Evolutionary conservation across 805 yeast species (phyloP).

Genomic region (Kockiozyma suomiensis): DNA sequence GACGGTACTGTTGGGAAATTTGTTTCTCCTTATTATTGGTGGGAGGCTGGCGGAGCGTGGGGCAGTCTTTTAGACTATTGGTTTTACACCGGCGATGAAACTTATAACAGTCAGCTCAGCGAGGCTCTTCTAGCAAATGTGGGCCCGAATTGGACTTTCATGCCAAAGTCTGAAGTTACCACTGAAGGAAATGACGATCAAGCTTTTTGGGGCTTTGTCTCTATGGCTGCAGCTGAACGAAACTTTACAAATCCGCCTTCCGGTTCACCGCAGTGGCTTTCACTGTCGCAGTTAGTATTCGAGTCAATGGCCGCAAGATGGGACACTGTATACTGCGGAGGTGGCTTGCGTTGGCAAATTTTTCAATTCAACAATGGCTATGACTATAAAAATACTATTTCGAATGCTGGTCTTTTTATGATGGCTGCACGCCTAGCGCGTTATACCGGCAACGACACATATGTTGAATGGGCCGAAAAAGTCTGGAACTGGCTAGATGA

Average conservation of each 20-base stretch:
- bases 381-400: conserved; percentile 85
- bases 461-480: conserved; percentile 68
- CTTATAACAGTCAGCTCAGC: conserved; percentile 61
- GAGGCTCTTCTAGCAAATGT: conserved; percentile 72
- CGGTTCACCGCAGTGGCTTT: conserved; percentile 73
- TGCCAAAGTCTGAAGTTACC: conserved; percentile 84
- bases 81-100: conserved; percentile 66
- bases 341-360: conserved; percentile 97
- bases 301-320: conserved; percentile 89
- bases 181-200: conserved; percentile 99
- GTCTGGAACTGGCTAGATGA: conserved; percentile 74
- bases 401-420: conserved; percentile 80
- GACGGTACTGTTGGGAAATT: conserved; percentile 91
- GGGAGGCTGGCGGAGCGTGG: conserved; percentile 87
- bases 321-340: conserved; percentile 74
- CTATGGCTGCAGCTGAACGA: conserved; percentile 88
- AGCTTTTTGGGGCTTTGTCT: conserved; percentile 95
- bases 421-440: conserved; percentile 82
- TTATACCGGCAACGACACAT: conserved; percentile 71
- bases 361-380: conserved; percentile 93
- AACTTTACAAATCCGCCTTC: conserved; percentile 72
- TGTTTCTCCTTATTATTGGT: conserved; percentile 91
- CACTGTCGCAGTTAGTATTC: conserved; percentile 83
- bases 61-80: conserved; percentile 82
- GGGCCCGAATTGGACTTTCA: conserved; percentile 72